phyloP scores from a whole-genome alignment of 2,329 filamentous ascomycete species.

The Helotiales sp. region DNA sequence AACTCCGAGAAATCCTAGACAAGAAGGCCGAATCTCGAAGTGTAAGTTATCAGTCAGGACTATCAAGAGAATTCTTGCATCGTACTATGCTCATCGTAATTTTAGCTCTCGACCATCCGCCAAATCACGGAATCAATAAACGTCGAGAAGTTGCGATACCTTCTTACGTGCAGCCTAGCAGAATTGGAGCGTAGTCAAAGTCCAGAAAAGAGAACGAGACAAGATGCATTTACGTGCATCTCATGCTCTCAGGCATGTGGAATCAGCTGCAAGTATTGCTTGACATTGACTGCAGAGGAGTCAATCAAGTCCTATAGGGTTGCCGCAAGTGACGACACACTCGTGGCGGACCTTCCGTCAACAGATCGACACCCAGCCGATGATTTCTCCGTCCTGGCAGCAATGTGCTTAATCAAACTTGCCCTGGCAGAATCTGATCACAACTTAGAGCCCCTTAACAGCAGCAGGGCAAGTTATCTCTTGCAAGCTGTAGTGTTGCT shows the following conservation, averaged over 20 bases:
- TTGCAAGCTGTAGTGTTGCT: conserved; percentile 42
- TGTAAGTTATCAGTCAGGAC: conserved; percentile 10
- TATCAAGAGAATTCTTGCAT: neutral
- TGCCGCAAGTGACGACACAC: conserved; percentile 35
- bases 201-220: conserved; percentile 12
- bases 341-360: conserved; percentile 36
- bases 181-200: conserved; percentile 31
- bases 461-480: conserved; percentile 29
- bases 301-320: conserved; percentile 32
- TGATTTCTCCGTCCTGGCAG: conserved; percentile 41
- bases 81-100: conserved; percentile 10
- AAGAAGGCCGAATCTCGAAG: conserved; percentile 1
- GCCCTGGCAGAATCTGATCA: conserved; percentile 20
- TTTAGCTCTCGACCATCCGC: conserved; percentile 32
- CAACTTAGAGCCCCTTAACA: conserved; percentile 22
- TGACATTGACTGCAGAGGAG: conserved; percentile 31
- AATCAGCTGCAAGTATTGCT: conserved; percentile 31
- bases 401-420: conserved; percentile 42
- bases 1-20: conserved; percentile 25
- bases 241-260: conserved; percentile 32
- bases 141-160: conserved; percentile 38
- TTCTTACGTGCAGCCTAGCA: conserved; percentile 36
- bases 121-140: conserved; percentile 38
- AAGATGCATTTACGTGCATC: conserved; percentile 22
- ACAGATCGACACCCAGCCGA: conserved; percentile 45